Evolutionary conservation across 1,284 basidiomycete genomes (phyloP).

Genomic region (Tremellales sp.): DNA sequence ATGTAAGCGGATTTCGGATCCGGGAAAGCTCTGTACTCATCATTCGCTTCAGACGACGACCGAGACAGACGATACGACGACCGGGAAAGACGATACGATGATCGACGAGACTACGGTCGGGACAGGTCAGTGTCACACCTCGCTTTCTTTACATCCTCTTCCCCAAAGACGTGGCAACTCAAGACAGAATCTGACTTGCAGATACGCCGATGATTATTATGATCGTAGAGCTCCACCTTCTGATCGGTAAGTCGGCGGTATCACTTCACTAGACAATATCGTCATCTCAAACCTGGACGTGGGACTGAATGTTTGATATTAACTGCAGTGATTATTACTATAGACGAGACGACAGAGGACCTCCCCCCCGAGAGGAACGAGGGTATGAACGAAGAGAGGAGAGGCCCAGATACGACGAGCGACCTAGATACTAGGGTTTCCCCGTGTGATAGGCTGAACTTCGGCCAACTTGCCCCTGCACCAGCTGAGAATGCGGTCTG

Average conservation of each 20-base stretch:
- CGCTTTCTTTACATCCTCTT: slow-evolving; percentile 2
- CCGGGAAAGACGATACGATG: slow-evolving; percentile 54
- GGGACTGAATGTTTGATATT: slow-evolving; percentile 5
- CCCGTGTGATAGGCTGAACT: no score
- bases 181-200: background rate
- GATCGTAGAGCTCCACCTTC: slow-evolving; percentile 19
- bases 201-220: slow-evolving; percentile 22
- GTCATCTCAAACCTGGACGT: slow-evolving; percentile 5
- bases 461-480: no score
- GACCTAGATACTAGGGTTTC: slow-evolving; percentile 29
- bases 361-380: slow-evolving; percentile 49
- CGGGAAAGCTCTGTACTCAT: background rate
- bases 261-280: slow-evolving; percentile 12
- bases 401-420: slow-evolving; percentile 30
- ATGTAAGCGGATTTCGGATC: slow-evolving; percentile 17
- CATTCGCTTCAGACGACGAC: slow-evolving; percentile 32
- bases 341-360: slow-evolving; percentile 45
- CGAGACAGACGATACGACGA: slow-evolving; percentile 53
- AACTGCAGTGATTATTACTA: slow-evolving; percentile 51
- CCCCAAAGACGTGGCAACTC: background rate
- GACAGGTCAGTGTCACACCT: slow-evolving; percentile 9
- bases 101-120: slow-evolving; percentile 35
- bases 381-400: slow-evolving; percentile 24
- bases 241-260: slow-evolving; percentile 26
- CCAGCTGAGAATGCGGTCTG: no score